These are phyloP conservation scores for Carex parvula DNA, from an alignment of 176 grass and related monocot genomes.

Conservation along the genomic window DNA sequence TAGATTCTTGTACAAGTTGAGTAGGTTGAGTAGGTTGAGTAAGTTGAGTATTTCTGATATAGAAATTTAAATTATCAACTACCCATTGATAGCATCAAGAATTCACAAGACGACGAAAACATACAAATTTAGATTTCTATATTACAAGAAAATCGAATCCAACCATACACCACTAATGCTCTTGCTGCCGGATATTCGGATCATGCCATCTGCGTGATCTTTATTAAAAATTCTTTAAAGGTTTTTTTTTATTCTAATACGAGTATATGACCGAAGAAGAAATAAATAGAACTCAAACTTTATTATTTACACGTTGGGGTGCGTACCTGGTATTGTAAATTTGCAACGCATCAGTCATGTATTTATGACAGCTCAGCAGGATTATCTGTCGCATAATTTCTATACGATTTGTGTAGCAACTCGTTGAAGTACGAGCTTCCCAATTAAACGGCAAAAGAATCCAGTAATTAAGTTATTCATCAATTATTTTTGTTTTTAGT, in stretches of 20 bases:
- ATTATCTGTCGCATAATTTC: background rate
- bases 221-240: background rate
- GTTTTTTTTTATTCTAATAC: background rate
- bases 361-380: background rate
- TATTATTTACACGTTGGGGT: background rate
- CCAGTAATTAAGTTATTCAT: background rate
- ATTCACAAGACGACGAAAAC: no score
- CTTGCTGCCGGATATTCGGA: background rate
- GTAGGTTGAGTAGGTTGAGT: background rate
- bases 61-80: background rate
- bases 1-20: background rate
- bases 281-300: background rate
- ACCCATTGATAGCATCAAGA: background rate
- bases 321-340: background rate
- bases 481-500: background rate
- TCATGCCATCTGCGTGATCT: background rate
- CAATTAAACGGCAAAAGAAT: background rate
- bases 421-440: background rate
- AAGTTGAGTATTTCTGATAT: background rate
- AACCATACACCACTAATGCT: background rate
- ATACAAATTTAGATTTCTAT: background rate
- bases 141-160: background rate
- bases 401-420: background rate
- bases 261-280: background rate
- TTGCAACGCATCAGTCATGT: background rate